Conservation (phyloP, 768 basidiomycete genomes). For the Pulveroboletus sp. region DNA sequence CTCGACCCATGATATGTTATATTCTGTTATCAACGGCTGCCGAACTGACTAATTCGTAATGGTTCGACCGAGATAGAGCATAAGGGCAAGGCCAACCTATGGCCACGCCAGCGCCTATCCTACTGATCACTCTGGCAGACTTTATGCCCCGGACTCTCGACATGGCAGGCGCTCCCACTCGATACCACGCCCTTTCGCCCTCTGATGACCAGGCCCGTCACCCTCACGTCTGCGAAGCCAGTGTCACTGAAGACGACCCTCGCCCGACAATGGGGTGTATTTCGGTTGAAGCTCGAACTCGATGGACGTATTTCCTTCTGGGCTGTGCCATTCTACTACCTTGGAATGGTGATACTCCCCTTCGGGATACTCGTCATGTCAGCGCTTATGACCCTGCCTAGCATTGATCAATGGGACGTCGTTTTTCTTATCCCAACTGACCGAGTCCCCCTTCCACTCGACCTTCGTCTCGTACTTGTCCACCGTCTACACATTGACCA, state of each 20-base stretch:
- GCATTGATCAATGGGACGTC: slow-evolving; percentile 84
- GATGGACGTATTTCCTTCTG: slow-evolving; percentile 66
- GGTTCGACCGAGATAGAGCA: too few species aligned
- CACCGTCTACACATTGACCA: slow-evolving; percentile 56
- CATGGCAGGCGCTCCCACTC: slow-evolving; percentile 8
- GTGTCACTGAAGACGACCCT: slow-evolving; percentile 4
- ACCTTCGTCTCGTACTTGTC: slow-evolving; percentile 67
- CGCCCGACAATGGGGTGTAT: slow-evolving; percentile 23
- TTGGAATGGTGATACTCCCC: slow-evolving; percentile 72
- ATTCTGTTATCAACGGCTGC: too few species aligned
- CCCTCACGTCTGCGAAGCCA: background rate
- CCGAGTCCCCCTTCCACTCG: slow-evolving; percentile 50
- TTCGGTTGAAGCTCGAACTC: slow-evolving; percentile 39
- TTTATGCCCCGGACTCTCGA: background rate
- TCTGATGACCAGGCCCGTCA: slow-evolving; percentile 2
- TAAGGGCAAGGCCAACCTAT: too few species aligned
- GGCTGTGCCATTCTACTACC: slow-evolving; percentile 78
- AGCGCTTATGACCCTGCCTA: slow-evolving; percentile 28
- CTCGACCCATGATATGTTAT: too few species aligned
- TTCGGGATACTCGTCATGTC: background rate
- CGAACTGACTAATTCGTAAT: too few species aligned
- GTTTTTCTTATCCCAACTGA: slow-evolving; percentile 70
- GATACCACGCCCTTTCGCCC: slow-evolving; percentile 6
- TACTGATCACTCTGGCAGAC: background rate
- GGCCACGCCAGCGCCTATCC: too few species aligned